Evolutionary conservation across 129 eudicot species (phyloP), one percentile per base, ranked within the genome.

Genomic region (Logfia minima): DNA sequence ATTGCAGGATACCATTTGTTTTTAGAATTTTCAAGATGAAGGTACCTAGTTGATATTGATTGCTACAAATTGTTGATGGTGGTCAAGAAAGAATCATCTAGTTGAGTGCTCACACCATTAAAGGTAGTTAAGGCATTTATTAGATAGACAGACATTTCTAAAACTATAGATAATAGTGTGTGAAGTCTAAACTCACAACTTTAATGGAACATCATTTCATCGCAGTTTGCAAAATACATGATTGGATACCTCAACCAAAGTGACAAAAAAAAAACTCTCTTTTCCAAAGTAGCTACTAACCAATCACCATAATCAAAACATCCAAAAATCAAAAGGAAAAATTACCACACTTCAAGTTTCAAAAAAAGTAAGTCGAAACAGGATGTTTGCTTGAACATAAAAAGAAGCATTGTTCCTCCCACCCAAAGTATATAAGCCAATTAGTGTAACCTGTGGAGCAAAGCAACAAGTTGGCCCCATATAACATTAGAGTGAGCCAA

Each of bases 351-450:
- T 51, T 66, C 73, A 76, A 51, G 72, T 31, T 31, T 31, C 16
- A 48, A 75, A 31, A 16, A 56, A 53, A 22, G 22, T 55, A 55
- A 55, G 61, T 18, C 7, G 23, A n/a, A 55, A 5, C 23, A 19
- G 24, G 78, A 35, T 60, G 31, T 75, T 75, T 10, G 2, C 71
- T 72, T 53, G 51, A 13, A 64, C 72, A 31, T 43, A 63, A 34
- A 56, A 56, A 31, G 76, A 72, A 41, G 19, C 61, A 16, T 18
- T 4, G 7, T 55, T 55, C 23, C 61, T 55, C 61, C 22, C 22
- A 55, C 8, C 61, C 19, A 55, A 55, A 17, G 21, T 18, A 5
- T 55, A 55, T 16, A n/a, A 56, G 62, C 23, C 62, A 56, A n/a
- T 6, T 56, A 56, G 62, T 56, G 62, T 56, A 21, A 56, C 62